Evolutionary conservation across 495 filamentous ascomycete genomes (phyloP).

Genomic region (Peziza echinospora): DNA sequence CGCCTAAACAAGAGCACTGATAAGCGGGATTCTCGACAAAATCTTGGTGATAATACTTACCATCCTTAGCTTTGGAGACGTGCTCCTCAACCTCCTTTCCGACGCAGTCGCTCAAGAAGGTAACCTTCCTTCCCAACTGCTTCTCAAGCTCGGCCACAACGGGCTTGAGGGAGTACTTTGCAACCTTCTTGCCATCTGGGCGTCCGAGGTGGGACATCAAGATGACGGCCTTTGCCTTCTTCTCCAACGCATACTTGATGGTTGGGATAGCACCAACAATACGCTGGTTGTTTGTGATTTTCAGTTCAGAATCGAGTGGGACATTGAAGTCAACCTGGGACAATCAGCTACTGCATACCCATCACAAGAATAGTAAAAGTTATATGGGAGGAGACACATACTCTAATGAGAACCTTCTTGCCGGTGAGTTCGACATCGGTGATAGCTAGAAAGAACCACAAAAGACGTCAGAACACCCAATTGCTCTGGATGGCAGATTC

Average conservation of each 20-base stretch:
- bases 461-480: not conserved
- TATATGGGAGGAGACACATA: conserved; percentile 27
- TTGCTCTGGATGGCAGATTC: not conserved
- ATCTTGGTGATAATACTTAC: conserved; percentile 1
- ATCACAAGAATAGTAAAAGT: not conserved
- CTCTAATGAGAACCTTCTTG: conserved; percentile 93
- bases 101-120: conserved; percentile 79
- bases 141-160: conserved; percentile 83
- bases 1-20: conserved; percentile 21
- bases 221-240: conserved; percentile 85
- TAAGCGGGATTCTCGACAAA: not conserved
- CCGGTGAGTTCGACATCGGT: conserved; percentile 88
- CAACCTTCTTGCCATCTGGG: conserved; percentile 68
- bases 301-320: conserved; percentile 70
- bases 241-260: conserved; percentile 89
- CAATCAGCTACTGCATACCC: not conserved
- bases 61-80: conserved; percentile 62
- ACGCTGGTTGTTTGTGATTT: conserved; percentile 95
- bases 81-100: conserved; percentile 72
- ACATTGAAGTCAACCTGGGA: conserved; percentile 97
- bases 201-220: conserved; percentile 98
- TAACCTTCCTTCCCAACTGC: conserved; percentile 53
- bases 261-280: conserved; percentile 93
- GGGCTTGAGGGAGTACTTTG: conserved; percentile 87
- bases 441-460: conserved; percentile 32